Evolutionary conservation across 345 rosid species (phyloP).

Genomic region (Pugionium dolabratum): DNA sequence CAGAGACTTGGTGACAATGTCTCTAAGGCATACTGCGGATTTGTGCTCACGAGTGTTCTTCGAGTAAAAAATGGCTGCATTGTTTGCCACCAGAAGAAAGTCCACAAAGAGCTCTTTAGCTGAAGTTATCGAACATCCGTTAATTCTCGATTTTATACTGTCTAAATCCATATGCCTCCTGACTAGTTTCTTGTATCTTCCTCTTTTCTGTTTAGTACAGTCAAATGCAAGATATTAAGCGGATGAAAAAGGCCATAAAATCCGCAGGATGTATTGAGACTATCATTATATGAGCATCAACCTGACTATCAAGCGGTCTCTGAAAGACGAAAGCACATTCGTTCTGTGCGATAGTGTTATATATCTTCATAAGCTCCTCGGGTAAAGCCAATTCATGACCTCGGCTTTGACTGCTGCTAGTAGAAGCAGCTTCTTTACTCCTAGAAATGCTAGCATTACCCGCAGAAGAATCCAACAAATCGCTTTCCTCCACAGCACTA

Average conservation of each 20-base stretch:
- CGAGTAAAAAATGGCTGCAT: conserved; percentile 72
- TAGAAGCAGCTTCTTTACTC: conserved; percentile 51
- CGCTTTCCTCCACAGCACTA: conserved; percentile 75
- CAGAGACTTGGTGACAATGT: conserved; percentile 52
- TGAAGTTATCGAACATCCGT: conserved; percentile 45
- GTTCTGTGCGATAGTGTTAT: conserved; percentile 49
- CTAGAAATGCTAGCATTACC: conserved; percentile 46
- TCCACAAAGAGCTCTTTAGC: conserved; percentile 66
- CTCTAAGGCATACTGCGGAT: conserved; percentile 64
- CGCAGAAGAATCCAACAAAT: conserved; percentile 45
- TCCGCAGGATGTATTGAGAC: background rate
- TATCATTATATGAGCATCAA: conserved; percentile 30
- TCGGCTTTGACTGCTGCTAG: conserved; percentile 33
- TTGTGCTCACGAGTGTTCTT: conserved; percentile 80
- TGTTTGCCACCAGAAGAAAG: conserved; percentile 71
- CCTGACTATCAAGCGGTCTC: conserved; percentile 85
- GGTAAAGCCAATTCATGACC: conserved; percentile 33
- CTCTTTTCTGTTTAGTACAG: conserved; percentile 63
- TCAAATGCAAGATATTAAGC: conserved; percentile 6
- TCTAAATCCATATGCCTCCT: conserved; percentile 72
- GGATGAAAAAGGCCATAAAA: background rate
- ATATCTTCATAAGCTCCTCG: conserved; percentile 53
- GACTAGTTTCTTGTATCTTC: conserved; percentile 83
- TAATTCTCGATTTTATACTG: conserved; percentile 64
- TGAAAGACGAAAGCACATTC: conserved; percentile 63